Percentiles rank a stretch among this genome's conserved stretches.
phyloP scores from a whole-genome alignment of 176 grass and related monocot species.

The Chloris gayana region DNA sequence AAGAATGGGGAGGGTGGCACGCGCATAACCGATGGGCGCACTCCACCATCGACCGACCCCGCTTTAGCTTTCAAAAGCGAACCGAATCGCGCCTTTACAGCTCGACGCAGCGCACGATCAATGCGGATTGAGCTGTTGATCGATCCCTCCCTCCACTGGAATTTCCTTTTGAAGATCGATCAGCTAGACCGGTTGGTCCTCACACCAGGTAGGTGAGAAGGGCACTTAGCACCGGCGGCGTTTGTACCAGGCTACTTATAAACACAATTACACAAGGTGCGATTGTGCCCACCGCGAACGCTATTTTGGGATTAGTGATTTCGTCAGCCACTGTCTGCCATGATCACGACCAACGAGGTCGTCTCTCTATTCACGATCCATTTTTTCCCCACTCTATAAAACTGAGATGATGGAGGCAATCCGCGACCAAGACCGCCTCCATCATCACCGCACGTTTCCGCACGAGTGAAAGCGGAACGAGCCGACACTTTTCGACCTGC shows the following conservation, averaged over 20 bases:
- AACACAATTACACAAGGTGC: not conserved
- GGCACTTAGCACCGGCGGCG: too few species aligned
- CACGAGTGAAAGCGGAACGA: not conserved
- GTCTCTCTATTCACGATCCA: not conserved
- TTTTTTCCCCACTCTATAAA: too few species aligned
- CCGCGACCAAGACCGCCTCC: not conserved
- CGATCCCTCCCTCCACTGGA: not conserved
- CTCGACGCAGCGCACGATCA: slow-evolving; percentile 15
- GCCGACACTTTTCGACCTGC: not conserved
- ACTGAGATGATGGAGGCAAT: not conserved
- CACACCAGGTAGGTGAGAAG: not conserved
- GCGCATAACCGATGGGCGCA: not conserved
- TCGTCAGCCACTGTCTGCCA: not conserved
- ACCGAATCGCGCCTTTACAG: slow-evolving; percentile 33
- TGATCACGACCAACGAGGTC: not conserved
- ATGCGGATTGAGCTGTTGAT: slow-evolving; percentile 25
- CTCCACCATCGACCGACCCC: not conserved
- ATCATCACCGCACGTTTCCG: not conserved
- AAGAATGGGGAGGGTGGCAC: slow-evolving; percentile 28
- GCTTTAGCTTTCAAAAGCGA: slow-evolving; percentile 29
- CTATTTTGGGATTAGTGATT: not conserved
- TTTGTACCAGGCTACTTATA: too few species aligned
- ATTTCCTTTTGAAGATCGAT: slow-evolving; percentile 5
- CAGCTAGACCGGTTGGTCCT: not conserved
- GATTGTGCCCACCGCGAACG: not conserved